These are phyloP conservation scores for Stephania cephalantha DNA, from an alignment of 164 flowering plant genomes.

Conservation along the genomic window DNA sequence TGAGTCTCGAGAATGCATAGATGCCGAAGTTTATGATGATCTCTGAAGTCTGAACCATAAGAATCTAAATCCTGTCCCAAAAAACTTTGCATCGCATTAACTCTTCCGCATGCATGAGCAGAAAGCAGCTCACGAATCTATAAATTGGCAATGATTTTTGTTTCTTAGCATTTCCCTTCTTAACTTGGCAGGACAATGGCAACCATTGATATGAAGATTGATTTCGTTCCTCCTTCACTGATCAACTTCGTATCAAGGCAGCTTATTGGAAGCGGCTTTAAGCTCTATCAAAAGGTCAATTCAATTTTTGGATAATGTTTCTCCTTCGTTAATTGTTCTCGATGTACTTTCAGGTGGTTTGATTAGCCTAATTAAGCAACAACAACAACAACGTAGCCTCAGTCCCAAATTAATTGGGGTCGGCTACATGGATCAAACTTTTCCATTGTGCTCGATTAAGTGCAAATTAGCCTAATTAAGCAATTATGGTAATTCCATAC, in stretches of 20 bases:
- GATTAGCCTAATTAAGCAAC: too few species aligned
- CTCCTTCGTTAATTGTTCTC: not conserved
- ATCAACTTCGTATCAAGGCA: constrained; percentile 89
- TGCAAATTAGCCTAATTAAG: too few species aligned
- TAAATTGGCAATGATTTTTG: not conserved
- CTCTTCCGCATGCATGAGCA: too few species aligned
- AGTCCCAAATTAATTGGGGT: too few species aligned
- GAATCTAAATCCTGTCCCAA: not conserved
- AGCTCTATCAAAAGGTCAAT: constrained; percentile 74
- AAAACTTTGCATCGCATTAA: too few species aligned
- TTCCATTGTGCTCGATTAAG: too few species aligned
- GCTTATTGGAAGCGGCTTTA: constrained; percentile 80
- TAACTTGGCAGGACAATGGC: constrained; percentile 66
- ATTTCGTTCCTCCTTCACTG: constrained; percentile 78
- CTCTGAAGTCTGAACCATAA: not conserved
- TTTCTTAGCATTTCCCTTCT: not conserved
- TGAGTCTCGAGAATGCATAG: not conserved
- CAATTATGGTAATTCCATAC: too few species aligned
- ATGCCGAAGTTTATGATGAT: not conserved
- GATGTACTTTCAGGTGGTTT: too few species aligned
- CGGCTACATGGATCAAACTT: too few species aligned
- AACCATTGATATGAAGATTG: constrained; percentile 77
- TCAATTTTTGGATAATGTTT: constrained; percentile 9
- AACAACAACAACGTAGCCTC: too few species aligned
- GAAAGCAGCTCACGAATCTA: not conserved